These are phyloP conservation scores for Alternaria triticina DNA, from an alignment of 2,329 filamentous ascomycete genomes.

Conservation along the genomic window DNA sequence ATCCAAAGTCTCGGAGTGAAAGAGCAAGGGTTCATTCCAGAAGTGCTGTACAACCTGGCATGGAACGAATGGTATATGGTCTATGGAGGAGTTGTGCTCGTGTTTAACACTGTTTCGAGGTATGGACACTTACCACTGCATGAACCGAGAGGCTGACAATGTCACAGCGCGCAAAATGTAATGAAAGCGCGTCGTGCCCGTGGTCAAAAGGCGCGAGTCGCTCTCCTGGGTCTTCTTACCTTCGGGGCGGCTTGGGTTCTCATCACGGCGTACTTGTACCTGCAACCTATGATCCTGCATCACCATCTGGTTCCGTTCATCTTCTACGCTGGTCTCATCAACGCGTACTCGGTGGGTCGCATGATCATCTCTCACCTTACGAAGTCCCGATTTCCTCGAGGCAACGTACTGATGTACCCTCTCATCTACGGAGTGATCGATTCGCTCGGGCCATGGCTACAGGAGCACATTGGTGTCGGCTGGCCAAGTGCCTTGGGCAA, in stretches of 20 bases:
- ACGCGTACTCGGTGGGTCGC: slow-evolving; percentile 92
- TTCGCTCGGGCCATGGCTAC: slow-evolving; percentile 73
- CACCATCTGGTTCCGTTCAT: slow-evolving; percentile 87
- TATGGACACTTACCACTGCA: slow-evolving; percentile 24
- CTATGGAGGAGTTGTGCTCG: slow-evolving; percentile 80
- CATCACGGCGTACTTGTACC: slow-evolving; percentile 77
- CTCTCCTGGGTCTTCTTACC: slow-evolving; percentile 82
- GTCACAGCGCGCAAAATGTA: slow-evolving; percentile 74
- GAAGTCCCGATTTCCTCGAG: slow-evolving; percentile 85
- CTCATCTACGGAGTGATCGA: slow-evolving; percentile 81
- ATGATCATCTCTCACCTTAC: slow-evolving; percentile 96
- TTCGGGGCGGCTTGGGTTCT: slow-evolving; percentile 80
- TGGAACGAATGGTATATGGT: slow-evolving; percentile 95
- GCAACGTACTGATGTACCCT: slow-evolving; percentile 82
- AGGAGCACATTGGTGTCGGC: slow-evolving; percentile 55
- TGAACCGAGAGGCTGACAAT: slow-evolving; percentile 14
- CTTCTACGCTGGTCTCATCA: slow-evolving; percentile 86
- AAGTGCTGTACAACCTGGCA: slow-evolving; percentile 75
- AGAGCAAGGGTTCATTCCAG: slow-evolving; percentile 68
- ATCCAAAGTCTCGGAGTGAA: slow-evolving; percentile 73
- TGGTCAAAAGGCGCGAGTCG: slow-evolving; percentile 73
- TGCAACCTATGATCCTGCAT: slow-evolving; percentile 83
- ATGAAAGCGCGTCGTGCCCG: slow-evolving; percentile 78
- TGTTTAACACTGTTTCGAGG: slow-evolving; percentile 83
- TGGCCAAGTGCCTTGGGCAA: slow-evolving; percentile 55